These are phyloP conservation scores for Rhodotorula sp. DNA, from an alignment of 1,284 basidiomycete species.

Conservation along the genomic window DNA sequence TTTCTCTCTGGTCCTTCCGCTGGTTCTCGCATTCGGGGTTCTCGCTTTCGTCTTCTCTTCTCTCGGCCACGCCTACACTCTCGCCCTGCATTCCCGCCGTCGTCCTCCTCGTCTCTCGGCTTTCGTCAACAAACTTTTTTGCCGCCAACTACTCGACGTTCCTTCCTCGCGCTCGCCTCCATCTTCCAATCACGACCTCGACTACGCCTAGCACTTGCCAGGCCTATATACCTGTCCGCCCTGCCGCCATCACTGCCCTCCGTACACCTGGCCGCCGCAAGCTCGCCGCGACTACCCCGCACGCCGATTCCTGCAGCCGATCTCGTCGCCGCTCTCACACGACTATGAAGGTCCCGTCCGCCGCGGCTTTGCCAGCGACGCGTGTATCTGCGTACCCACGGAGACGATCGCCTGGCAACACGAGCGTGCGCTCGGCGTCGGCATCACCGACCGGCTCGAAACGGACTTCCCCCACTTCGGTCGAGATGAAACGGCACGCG, in stretches of 20 bases:
- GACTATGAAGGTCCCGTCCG: conserved; percentile 27
- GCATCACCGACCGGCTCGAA: conserved; percentile 27
- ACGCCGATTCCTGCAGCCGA: conserved; percentile 9
- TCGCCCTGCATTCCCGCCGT: too few relatives aligned
- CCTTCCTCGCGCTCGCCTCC: conserved; percentile 1
- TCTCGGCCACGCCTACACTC: neutral
- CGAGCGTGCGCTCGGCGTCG: conserved; percentile 8
- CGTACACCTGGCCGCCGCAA: neutral
- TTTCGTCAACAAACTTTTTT: neutral
- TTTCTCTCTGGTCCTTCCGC: neutral
- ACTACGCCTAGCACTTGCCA: neutral
- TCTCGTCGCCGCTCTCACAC: conserved; percentile 1
- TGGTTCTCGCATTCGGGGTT: neutral
- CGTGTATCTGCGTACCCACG: conserved; percentile 16
- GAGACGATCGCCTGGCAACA: conserved; percentile 19
- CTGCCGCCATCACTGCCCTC: neutral
- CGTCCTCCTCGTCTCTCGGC: neutral
- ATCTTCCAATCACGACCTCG: neutral
- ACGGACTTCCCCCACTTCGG: conserved; percentile 34
- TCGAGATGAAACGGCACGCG: conserved; percentile 36
- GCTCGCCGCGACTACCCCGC: conserved; percentile 9
- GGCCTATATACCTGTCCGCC: neutral
- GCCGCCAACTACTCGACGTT: conserved; percentile 6
- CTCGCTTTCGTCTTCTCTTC: neutral
- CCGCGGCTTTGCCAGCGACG: conserved; percentile 10